Conservation (phyloP, 768 basidiomycete genomes). For the Phlegmacium glaucopus region DNA sequence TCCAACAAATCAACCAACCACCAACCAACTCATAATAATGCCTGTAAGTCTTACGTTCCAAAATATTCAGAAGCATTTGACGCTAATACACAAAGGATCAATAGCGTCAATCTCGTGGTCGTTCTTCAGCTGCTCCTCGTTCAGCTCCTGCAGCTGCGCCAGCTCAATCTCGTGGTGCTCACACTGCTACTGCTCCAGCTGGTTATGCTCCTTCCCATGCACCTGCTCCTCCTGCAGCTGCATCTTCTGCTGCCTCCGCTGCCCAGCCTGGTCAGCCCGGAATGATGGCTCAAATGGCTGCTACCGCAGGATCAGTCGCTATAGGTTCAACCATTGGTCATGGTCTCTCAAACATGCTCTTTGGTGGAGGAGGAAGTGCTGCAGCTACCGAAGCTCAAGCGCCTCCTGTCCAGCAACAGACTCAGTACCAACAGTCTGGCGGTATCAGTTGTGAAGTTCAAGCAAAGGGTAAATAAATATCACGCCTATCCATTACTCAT, state of each 20-base stretch:
- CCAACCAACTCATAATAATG: conserved; percentile 29
- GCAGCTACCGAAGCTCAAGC: conserved; percentile 46
- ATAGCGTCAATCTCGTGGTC: conserved; percentile 78
- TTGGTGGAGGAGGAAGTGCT: conserved; percentile 59
- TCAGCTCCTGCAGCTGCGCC: conserved; percentile 32
- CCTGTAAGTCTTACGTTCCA: conserved; percentile 29
- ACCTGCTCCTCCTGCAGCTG: conserved; percentile 43
- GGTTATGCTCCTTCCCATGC: conserved; percentile 41
- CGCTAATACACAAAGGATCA: conserved; percentile 1
- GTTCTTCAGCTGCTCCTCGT: conserved; percentile 54
- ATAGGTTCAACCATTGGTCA: conserved; percentile 87
- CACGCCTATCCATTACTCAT: neutral
- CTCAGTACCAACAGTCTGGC: conserved; percentile 40
- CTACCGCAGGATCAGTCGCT: conserved; percentile 88
- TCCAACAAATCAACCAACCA: conserved; percentile 27
- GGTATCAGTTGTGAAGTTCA: conserved; percentile 68
- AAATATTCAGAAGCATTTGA: neutral
- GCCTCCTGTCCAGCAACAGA: conserved; percentile 44
- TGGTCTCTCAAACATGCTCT: conserved; percentile 87
- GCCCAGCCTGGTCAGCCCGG: conserved; percentile 58
- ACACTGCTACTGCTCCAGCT: conserved; percentile 49
- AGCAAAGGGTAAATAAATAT: conserved; percentile 65
- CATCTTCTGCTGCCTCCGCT: conserved; percentile 38
- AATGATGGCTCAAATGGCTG: conserved; percentile 81
- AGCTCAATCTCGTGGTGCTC: conserved; percentile 43